Base-by-base conservation (phyloP, 1,284 basidiomycete species). In the Pisolithus thermaeus region DNA sequence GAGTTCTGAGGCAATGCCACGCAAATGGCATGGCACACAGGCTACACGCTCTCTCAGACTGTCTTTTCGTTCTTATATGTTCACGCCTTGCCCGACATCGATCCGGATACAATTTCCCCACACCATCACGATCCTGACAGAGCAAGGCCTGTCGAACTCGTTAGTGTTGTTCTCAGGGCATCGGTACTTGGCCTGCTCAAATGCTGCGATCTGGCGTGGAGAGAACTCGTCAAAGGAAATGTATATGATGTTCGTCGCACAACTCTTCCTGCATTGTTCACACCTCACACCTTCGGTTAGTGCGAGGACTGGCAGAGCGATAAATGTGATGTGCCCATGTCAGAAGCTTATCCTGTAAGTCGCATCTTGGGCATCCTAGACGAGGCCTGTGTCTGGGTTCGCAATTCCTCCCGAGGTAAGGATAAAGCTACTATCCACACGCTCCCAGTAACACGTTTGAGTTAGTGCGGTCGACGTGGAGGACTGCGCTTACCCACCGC, bases 241-340 rank as follows among this genome's bases (percentile, higher is more conserved):
- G 75, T 93, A 16, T 73, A 83, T 51, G 92, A 96, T 71, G 91
- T 91, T 58, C 61, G 86, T 78, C 37, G 51, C 45, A 9, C 18
- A 47, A 54, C 45, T 47, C 51, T 47, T 52, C 43, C 49, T 56
- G 28, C 52, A 39, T 49, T 53, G 20, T 40, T 47, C 56, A 46
- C 53, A 45, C 39, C 48, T 55, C 41, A 53, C 47, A 37, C 25
- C 50, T 46, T 59, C 53, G 47, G n/a, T 47, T 63, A 91, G 87
- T 76, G 82, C 50, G 93, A 97, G 74, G 93, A 95, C 62, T 90
- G 86, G 80, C 86, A 90, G 64, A 78, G 84, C 51, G 92, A 95
- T 58, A 92, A 93, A 70, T 87, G 84, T 59, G 91, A 92, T 18
- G 74, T 92, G 0, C 83, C 83, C 0, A 71, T 94, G n/a, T 71